Conservation (phyloP, 2,329 filamentous ascomycete species). For the Exophiala alcalophila region DNA sequence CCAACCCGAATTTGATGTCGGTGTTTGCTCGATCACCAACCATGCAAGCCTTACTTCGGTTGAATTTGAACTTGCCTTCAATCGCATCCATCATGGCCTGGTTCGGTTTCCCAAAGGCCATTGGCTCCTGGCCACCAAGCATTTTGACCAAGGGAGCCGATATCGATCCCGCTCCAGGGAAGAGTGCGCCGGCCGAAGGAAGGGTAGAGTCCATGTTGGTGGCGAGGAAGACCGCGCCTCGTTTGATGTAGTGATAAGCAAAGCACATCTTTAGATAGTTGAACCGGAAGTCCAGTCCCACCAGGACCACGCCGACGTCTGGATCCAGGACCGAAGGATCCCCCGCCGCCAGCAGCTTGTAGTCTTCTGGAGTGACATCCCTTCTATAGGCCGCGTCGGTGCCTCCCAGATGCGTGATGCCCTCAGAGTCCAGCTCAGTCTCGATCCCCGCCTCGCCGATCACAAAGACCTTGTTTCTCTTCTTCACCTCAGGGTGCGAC, state of each 20-base stretch:
- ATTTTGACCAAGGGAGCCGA: conserved; percentile 75
- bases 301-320: conserved; percentile 84
- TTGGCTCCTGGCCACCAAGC: conserved; percentile 60
- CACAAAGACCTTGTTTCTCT: conserved; percentile 90
- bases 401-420: conserved; percentile 76
- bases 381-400: conserved; percentile 75
- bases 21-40: conserved; percentile 91
- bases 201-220: conserved; percentile 92
- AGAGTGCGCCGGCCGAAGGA: conserved; percentile 75
- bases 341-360: conserved; percentile 66
- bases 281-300: conserved; percentile 87
- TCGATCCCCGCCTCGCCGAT: conserved; percentile 90
- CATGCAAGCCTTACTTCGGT: conserved; percentile 86
- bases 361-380: conserved; percentile 78
- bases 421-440: conserved; percentile 77
- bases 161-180: conserved; percentile 85
- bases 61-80: conserved; percentile 89
- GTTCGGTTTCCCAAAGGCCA: conserved; percentile 87
- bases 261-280: conserved; percentile 90
- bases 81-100: conserved; percentile 99
- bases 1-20: conserved; percentile 91
- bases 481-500: conserved; percentile 39
- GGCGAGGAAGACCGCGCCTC: conserved; percentile 80
- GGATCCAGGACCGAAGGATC: conserved; percentile 75
- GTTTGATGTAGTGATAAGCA: conserved; percentile 78